Conservation (phyloP, 495 filamentous ascomycete genomes). For the Pyrenopolyporus hunteri region DNA sequence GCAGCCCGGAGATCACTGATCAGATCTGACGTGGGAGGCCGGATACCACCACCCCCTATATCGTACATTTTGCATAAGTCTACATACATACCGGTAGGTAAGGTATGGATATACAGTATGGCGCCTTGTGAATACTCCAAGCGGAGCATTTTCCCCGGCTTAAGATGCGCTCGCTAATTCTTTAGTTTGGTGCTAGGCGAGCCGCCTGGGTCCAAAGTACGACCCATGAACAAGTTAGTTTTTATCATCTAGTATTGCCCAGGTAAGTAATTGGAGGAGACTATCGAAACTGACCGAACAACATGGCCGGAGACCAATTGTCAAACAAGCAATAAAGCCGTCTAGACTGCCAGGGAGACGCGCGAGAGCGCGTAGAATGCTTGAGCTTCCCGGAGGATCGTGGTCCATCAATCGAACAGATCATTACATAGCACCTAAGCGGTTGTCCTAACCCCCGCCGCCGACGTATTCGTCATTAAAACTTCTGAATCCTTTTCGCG, state of each 20-base stretch:
- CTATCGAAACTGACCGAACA: background rate
- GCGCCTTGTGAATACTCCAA: background rate
- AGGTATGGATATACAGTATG: too few relatives aligned
- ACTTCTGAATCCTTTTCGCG: slow-evolving; percentile 3
- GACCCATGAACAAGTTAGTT: too few relatives aligned
- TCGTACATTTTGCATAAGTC: slow-evolving; percentile 16
- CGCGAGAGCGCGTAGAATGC: slow-evolving; percentile 7
- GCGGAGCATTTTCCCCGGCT: slow-evolving; percentile 18
- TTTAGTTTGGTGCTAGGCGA: background rate
- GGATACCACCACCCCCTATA: slow-evolving; percentile 33
- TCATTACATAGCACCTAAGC: background rate
- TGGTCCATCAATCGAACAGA: slow-evolving; percentile 23
- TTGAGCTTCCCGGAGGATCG: too few relatives aligned
- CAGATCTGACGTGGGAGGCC: slow-evolving; percentile 36
- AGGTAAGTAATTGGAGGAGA: background rate
- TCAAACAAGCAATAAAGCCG: slow-evolving; percentile 4
- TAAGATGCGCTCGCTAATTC: background rate
- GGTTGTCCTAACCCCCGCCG: too few relatives aligned
- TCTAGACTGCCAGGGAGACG: background rate
- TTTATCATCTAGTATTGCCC: too few relatives aligned
- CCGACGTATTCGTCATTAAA: slow-evolving; percentile 24
- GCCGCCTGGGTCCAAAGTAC: too few relatives aligned
- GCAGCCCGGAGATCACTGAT: slow-evolving; percentile 38
- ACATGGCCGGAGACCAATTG: background rate
- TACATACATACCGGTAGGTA: too few relatives aligned